Base-by-base conservation (phyloP, 2,329 filamentous ascomycete genomes). In the Alternaria sp. region DNA sequence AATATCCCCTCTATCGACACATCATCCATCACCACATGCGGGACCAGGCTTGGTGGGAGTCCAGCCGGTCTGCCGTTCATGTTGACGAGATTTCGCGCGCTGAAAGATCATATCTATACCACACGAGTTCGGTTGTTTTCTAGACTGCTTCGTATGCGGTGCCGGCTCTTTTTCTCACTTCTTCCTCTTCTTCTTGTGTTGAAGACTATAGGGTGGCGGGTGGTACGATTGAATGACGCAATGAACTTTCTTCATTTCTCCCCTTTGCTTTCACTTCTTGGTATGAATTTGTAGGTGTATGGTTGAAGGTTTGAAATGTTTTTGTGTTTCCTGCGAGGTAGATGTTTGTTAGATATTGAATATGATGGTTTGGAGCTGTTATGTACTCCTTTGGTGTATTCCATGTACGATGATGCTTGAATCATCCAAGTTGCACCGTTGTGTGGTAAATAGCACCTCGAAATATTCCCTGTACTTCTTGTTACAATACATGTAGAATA, bases 171-270 rank as follows among this genome's bases (percentile, higher is more conserved):
- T 49, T 50, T 50, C 30, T 50, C 46, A 36, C 46, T 50, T 30
- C 30, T 49, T 41, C 5, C 34, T 34, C 30, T 40, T 30, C 45
- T n/a, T 38, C 3, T 49, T 49, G 27, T 49, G 27, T 50, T 50
- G 32, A 50, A 38, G 32, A 50, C 20, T 50, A 38, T 54, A 44
- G 51, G 40, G 38, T 45, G 44, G 53, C 34, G 44, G 27, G 54
- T 22, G 44, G 53, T 56, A 57, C 36, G 56, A 59, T 34, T 59
- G 50, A 59, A 59, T 54, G 56, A 59, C 38, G 50, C 34, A 59
- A 59, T 59, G 57, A 59, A 49, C 14, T 43, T n/a, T 49, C 40
- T 25, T 32, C 32, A 18, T 51, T 30, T 45, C 38, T 3, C 9
- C 11, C 11, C 11, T 30, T 30, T 11, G 28, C 20, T 43, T 44